A percentile compares a stretch with the other conserved stretches of the same genome.
phyloP scores from a whole-genome alignment of 2,329 filamentous ascomycete species.

The Orbilia blumenaviensis region DNA sequence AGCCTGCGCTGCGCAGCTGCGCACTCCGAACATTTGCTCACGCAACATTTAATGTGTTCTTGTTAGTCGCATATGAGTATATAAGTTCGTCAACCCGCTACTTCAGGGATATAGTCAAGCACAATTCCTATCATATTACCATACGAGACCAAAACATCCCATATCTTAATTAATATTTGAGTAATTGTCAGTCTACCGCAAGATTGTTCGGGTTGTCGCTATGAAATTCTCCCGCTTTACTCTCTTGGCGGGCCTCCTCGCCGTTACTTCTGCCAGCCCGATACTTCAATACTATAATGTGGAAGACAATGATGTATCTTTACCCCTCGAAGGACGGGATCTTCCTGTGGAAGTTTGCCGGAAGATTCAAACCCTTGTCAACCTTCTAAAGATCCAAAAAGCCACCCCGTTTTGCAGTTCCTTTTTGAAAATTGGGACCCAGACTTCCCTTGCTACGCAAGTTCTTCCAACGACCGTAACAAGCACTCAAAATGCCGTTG shows the following conservation, averaged over 20 bases:
- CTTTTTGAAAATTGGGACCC: neutral
- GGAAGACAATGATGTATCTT: too few relatives aligned
- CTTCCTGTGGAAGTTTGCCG: neutral
- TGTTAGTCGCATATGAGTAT: too few relatives aligned
- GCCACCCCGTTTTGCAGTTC: neutral
- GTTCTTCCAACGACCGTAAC: neutral
- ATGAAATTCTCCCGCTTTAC: neutral
- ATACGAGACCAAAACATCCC: too few relatives aligned
- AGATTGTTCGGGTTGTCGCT: neutral
- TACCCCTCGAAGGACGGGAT: neutral
- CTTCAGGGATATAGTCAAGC: too few relatives aligned
- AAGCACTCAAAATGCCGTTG: neutral
- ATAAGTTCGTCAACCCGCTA: too few relatives aligned
- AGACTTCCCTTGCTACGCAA: neutral
- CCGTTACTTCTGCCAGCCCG: neutral
- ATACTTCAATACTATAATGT: too few relatives aligned
- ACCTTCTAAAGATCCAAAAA: neutral
- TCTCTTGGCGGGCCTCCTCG: neutral
- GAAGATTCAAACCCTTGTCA: neutral
- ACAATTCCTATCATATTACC: neutral
- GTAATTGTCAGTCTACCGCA: too few relatives aligned
- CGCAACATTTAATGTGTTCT: too few relatives aligned
- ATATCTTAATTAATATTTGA: too few relatives aligned
- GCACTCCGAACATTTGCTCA: too few relatives aligned
- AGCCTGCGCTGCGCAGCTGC: too few relatives aligned